Base-by-base conservation (phyloP, 169 alveolate genomes). In the Babesia ovata region DNA sequence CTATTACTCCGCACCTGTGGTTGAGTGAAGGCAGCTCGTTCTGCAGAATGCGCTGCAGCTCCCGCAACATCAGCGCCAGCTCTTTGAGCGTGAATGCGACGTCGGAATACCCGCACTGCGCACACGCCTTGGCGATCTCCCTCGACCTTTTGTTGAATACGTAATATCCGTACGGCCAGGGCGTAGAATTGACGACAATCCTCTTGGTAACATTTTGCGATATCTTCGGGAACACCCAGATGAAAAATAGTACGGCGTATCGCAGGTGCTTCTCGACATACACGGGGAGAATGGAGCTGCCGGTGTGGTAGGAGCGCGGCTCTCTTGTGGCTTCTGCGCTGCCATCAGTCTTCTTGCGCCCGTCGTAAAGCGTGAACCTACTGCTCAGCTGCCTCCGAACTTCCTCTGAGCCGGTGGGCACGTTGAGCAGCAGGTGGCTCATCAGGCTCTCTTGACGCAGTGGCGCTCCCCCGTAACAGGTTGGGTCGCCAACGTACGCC, bases 181-280 rank as follows among this genome's bases (percentile, higher is more conserved):
- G 87, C 42, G 52, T 62, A 4, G 87, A 79, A 46, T 70, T 71
- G 13, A 79, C 21, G n/a, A 67, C 53, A 12, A 79, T 73, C 33
- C 46, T 58, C 26, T 39, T 26, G 10, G 87, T 79, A 17, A 70
- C 74, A 42, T 67, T 61, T 33, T 59, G 59, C 69, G 87, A 79
- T 60, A 79, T 79, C 63, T 24, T 39, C 28, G 87, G 87, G 49
- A 61, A 75, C 39, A 79, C 66, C 87, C 87, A 79, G 28, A 79
- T 62, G 39, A 79, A 24, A 42, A 54, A 79, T 16, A 79, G 66
- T 22, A 79, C 61, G n/a, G 76, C 75, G 29, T 71, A 67, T 13
- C 87, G 46, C 84, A 79, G 46, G 59, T 79, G 75, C 33, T 54
- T 71, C 44, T 62, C 46, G 42, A 79, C 67, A 59, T 71, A 79